Conservation (phyloP, 140 eudicot species). For the Senecio squalidus region DNA sequence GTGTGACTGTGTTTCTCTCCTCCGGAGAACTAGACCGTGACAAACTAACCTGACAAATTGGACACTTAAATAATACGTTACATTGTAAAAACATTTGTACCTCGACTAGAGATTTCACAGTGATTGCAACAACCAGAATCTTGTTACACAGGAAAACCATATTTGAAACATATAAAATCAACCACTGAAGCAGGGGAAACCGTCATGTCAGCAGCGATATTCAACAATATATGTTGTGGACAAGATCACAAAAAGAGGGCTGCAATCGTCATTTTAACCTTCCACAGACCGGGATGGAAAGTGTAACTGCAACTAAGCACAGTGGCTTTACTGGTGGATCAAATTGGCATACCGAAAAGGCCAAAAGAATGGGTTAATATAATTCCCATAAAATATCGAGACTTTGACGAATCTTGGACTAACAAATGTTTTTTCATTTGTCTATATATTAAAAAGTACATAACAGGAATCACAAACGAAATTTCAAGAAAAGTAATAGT, state of each 20-base stretch:
- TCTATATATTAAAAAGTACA: constrained; percentile 12
- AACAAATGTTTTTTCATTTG: background rate
- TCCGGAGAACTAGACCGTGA: too few species aligned
- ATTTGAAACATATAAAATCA: too few species aligned
- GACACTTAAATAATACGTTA: too few species aligned
- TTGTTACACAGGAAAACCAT: too few species aligned
- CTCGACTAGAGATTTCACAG: too few species aligned
- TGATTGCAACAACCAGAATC: too few species aligned
- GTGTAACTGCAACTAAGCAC: constrained; percentile 52
- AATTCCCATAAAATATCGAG: background rate
- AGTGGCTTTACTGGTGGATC: constrained; percentile 63
- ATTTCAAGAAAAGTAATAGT: constrained; percentile 2
- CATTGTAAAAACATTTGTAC: too few species aligned
- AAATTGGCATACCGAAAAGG: constrained; percentile 35
- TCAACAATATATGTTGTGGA: constrained; percentile 63
- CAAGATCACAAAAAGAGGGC: constrained; percentile 46
- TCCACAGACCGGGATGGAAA: constrained; percentile 45
- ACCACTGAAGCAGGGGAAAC: too few species aligned
- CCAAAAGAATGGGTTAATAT: constrained; percentile 34
- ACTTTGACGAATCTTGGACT: background rate
- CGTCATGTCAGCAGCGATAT: constrained; percentile 56
- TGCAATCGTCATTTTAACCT: constrained; percentile 35
- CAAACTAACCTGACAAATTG: too few species aligned
- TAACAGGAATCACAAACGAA: constrained; percentile 10
- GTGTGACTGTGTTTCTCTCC: too few species aligned